A percentile compares a stretch with the other conserved stretches of the same genome.
Conservation (phyloP, 495 filamentous ascomycete genomes). For the Tricharina praecox region DNA sequence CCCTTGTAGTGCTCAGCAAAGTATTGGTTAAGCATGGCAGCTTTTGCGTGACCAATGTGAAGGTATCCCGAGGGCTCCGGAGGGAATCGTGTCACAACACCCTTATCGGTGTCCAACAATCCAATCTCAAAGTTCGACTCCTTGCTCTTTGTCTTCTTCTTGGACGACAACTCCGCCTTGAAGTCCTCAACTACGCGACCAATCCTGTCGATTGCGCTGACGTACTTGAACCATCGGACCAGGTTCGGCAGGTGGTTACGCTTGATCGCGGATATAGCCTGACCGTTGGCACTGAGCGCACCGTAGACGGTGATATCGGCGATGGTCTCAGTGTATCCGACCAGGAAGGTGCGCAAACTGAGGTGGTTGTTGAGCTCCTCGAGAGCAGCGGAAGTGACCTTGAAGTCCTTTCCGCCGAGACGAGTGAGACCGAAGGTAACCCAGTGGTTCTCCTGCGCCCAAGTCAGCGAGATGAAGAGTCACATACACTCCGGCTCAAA, state of each 20-base stretch:
- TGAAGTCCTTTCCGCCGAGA: constrained; percentile 30
- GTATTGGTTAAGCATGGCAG: constrained; percentile 81
- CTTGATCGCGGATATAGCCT: constrained; percentile 62
- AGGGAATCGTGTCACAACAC: constrained; percentile 84
- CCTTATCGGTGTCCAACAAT: constrained; percentile 71
- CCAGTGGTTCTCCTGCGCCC: constrained; percentile 17
- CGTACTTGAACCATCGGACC: constrained; percentile 71
- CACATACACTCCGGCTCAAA: constrained; percentile 23
- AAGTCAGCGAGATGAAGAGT: constrained; percentile 7
- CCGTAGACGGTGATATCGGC: constrained; percentile 73
- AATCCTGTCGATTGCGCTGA: constrained; percentile 41
- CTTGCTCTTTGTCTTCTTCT: constrained; percentile 57
- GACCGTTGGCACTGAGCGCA: constrained; percentile 70
- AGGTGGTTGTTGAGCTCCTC: constrained; percentile 70
- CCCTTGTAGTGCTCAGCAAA: constrained; percentile 84
- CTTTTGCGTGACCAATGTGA: constrained; percentile 88
- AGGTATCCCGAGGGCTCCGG: constrained; percentile 94
- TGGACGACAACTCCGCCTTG: constrained; percentile 41
- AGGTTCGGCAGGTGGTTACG: constrained; percentile 62
- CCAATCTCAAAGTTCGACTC: constrained; percentile 85
- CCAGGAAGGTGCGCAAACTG: constrained; percentile 67
- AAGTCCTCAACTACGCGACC: constrained; percentile 36
- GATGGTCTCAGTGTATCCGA: constrained; percentile 62
- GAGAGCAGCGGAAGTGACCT: constrained; percentile 24
- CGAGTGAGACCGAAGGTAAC: constrained; percentile 25